Evolutionary conservation across 441 rosid species (phyloP).

Genomic region (Syzygium syzygioides): DNA sequence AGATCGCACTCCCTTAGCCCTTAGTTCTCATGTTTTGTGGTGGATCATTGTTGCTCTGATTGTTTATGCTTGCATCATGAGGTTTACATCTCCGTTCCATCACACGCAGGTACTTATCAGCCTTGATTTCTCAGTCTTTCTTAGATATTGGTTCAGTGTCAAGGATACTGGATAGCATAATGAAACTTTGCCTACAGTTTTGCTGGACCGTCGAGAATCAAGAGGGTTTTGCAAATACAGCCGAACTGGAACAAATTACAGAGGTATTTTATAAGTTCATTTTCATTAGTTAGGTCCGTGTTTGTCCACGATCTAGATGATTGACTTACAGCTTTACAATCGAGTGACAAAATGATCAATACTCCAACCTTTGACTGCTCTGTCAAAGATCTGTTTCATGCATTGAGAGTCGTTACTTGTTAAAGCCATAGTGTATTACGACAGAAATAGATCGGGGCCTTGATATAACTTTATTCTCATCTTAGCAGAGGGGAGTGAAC

Average conservation of each 20-base stretch:
- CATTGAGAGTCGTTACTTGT: not conserved
- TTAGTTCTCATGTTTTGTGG: not conserved
- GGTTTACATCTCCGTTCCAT: slow-evolving; percentile 7
- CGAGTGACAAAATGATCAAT: not conserved
- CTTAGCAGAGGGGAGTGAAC: not conserved
- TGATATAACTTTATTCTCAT: not conserved
- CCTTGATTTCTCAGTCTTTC: slow-evolving; percentile 93
- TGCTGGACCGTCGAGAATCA: slow-evolving; percentile 98
- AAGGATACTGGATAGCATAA: slow-evolving; percentile 90
- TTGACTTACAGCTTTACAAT: not conserved
- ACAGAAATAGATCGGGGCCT: not conserved
- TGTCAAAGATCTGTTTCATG: not conserved
- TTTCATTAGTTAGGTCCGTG: not conserved
- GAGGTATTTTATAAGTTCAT: slow-evolving; percentile 42
- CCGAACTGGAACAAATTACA: slow-evolving; percentile 74
- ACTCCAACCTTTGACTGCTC: not conserved
- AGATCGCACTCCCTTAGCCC: not conserved
- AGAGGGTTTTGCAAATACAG: slow-evolving; percentile 65
- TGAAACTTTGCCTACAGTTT: slow-evolving; percentile 94
- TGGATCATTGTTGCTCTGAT: not conserved
- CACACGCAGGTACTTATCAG: slow-evolving; percentile 74
- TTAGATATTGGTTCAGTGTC: slow-evolving; percentile 94
- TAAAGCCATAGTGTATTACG: not conserved
- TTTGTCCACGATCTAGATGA: not conserved
- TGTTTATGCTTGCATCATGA: not conserved